Percentiles rank a stretch among this genome's conserved stretches.
Conservation (phyloP, 1,284 basidiomycete genomes). For the Rhodotorula sp. region DNA sequence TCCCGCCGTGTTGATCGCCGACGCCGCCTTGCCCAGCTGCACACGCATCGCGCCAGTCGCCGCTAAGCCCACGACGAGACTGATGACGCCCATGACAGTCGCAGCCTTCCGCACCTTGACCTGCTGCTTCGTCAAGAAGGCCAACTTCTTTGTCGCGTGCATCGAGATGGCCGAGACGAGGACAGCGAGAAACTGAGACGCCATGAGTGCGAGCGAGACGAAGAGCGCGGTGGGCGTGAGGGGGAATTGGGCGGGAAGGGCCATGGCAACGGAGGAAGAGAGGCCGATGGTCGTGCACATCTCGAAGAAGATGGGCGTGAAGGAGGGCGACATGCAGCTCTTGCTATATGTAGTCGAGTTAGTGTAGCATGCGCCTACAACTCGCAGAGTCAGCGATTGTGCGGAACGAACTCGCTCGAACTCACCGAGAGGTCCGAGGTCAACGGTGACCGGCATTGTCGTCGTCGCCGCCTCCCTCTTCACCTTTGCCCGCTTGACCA, state of each 20-base stretch:
- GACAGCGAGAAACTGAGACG: constrained; percentile 15
- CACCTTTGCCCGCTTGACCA: constrained; percentile 16
- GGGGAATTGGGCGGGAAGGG: constrained; percentile 33
- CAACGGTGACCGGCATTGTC: constrained; percentile 2
- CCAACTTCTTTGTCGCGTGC: constrained; percentile 14
- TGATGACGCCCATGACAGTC: constrained; percentile 3
- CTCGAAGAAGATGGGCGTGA: constrained; percentile 36
- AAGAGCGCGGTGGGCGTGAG: constrained; percentile 30
- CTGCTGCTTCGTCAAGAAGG: constrained; percentile 14
- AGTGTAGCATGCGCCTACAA: constrained; percentile 21
- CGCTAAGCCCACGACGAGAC: constrained; percentile 5
- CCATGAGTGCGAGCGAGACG: constrained; percentile 26
- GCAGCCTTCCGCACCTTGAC: constrained; percentile 16
- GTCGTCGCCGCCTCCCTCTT: neutral
- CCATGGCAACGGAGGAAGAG: neutral
- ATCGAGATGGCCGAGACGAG: constrained; percentile 13
- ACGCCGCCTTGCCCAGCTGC: constrained; percentile 14
- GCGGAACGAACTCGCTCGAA: neutral
- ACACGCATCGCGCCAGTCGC: constrained; percentile 14
- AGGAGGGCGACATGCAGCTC: constrained; percentile 24
- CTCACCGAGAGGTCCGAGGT: constrained; percentile 29
- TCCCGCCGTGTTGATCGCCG: neutral
- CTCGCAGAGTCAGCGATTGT: neutral
- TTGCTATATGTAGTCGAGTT: constrained; percentile 6
- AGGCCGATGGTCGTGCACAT: constrained; percentile 13